Conservation (phyloP, 2,329 filamentous ascomycete species). For the Stachybotrys echinatus region DNA sequence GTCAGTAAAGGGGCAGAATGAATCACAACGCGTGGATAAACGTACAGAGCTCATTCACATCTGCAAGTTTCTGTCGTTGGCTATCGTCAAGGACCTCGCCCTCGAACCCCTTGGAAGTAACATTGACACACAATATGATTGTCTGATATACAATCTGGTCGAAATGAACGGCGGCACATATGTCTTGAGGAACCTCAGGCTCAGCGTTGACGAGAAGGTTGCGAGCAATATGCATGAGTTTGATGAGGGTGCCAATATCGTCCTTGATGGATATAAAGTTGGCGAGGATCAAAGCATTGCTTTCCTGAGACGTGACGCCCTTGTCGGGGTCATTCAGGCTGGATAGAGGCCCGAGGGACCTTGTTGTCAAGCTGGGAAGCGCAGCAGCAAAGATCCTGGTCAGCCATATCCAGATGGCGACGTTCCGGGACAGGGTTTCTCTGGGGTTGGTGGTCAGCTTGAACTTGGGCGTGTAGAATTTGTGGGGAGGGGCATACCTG, state of each 20-base stretch:
- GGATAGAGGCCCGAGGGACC: conserved; percentile 52
- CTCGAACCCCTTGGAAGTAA: conserved; percentile 63
- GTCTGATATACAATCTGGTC: conserved; percentile 63
- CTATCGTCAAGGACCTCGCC: conserved; percentile 56
- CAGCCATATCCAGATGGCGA: conserved; percentile 62
- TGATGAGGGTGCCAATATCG: conserved; percentile 58
- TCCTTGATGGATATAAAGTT: conserved; percentile 57
- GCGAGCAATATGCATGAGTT: conserved; percentile 61
- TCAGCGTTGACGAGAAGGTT: conserved; percentile 61
- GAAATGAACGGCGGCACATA: conserved; percentile 59
- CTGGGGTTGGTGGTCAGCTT: conserved; percentile 26
- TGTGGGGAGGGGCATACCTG: conserved; percentile 33
- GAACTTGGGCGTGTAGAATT: neutral
- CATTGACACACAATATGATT: conserved; percentile 60
- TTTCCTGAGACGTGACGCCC: conserved; percentile 55
- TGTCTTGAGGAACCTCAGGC: conserved; percentile 60
- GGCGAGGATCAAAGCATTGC: conserved; percentile 56
- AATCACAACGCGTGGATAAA: conserved; percentile 1
- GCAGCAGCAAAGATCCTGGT: conserved; percentile 57
- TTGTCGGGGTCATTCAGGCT: conserved; percentile 49
- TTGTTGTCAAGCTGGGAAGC: conserved; percentile 53
- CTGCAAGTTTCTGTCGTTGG: conserved; percentile 51
- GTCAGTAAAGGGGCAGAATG: neutral
- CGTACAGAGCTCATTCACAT: conserved; percentile 61
- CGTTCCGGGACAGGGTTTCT: conserved; percentile 56